A percentile compares a stretch with the other conserved stretches of the same genome.
phyloP scores from a whole-genome alignment of 108 stramenopile genomes.

The Skeletonema tropicum region DNA sequence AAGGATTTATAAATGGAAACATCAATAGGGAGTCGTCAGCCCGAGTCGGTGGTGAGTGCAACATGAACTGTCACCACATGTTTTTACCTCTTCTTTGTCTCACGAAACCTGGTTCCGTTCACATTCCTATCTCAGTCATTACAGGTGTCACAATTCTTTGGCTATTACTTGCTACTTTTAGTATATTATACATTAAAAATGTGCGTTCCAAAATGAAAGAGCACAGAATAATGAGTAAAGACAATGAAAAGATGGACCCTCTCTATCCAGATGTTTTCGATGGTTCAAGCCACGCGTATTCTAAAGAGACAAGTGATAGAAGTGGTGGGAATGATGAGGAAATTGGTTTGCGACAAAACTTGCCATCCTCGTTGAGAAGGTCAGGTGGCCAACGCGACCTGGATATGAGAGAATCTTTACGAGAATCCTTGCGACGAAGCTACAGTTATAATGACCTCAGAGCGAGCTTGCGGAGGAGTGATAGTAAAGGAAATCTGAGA shows the following conservation, averaged over 20 bases:
- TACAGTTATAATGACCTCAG: background rate
- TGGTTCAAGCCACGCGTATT: no score
- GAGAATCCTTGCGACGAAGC: background rate
- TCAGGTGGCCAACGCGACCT: background rate
- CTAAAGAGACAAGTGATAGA: background rate
- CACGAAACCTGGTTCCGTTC: background rate
- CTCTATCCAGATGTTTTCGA: background rate
- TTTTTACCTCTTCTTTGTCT: background rate
- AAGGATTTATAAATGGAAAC: background rate
- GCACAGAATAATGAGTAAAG: background rate
- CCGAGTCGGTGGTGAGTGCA: background rate
- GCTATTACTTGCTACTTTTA: background rate
- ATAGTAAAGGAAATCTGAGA: background rate
- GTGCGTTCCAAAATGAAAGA: background rate
- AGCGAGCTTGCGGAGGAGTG: background rate
- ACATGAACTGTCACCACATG: background rate
- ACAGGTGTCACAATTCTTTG: background rate
- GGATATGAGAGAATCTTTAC: background rate
- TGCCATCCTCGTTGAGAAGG: background rate
- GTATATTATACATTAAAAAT: background rate
- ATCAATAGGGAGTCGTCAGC: background rate
- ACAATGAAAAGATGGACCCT: background rate
- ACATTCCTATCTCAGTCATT: background rate
- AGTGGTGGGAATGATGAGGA: background rate
- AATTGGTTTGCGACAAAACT: background rate